Base-by-base conservation (phyloP, 495 filamentous ascomycete genomes). In the Hyphodiscus hymeniophilus region DNA sequence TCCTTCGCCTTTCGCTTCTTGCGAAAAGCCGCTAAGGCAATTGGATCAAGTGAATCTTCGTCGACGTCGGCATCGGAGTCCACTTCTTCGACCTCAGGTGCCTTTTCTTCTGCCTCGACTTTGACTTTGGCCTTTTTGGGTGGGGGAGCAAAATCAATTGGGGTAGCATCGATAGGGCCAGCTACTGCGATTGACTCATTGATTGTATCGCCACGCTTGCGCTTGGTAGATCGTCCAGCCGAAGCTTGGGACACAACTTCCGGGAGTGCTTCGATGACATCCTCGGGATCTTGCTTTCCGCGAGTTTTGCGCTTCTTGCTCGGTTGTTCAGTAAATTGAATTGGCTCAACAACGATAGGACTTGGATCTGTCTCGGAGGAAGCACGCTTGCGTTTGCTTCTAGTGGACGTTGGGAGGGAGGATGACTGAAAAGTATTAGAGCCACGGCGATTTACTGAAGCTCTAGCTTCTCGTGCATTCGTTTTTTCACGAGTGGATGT, bases 221-320 rank as follows among this genome's bases (percentile, higher is more conserved):
- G 22, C 46, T 40, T 32, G 18, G 26, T 28, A 21, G 4, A 21
- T 20, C 13, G 13, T 28, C 34, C 45, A 16, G 16, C 10, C 13
- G 18, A 17, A 26, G 21, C 33, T 38, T 20, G 12, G 4, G 26
- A 10, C 4, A 28, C 10, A 15, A 16, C 7, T 16, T 38, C 34
- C 2, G 34, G 34, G 7, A 38, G 3, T 10, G 26, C 7, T 10
- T 28, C 41, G 15, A 43, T 33, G 21, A 18, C 13, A 12, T 41
- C 45, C 38, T 54, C 38, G 24, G n/a, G 12, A 12, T 17, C 41
- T 31, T 42, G 15, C 26, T n/a, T 22, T 33, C 16, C 30, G 15
- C 22, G 39, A 24, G 33, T 33, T 32, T 22, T 46, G 13, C 50
- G 31, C 35, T 47, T 52, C 50, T 42, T 52, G 2, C 23, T 23